Percentiles rank a stretch among this genome's conserved stretches.
phyloP scores from a whole-genome alignment of 2,329 filamentous ascomycete species.

The Chrysoporthe deuterocubensis region DNA sequence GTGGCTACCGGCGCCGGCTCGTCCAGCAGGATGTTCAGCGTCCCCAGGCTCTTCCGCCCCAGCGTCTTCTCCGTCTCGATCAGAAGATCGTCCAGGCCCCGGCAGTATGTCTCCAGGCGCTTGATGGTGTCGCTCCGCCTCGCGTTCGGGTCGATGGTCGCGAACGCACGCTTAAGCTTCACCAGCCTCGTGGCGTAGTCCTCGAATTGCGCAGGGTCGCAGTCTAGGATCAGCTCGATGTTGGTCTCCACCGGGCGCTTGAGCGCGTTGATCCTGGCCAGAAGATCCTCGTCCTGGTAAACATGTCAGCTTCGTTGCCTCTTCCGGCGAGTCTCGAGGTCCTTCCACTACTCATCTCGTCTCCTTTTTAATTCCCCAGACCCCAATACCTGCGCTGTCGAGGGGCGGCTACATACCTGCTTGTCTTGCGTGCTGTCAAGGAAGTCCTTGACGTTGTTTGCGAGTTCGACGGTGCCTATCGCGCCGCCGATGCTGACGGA shows the following conservation, averaged over 20 bases:
- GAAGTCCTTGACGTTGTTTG: slow-evolving; percentile 6
- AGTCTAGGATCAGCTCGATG: slow-evolving; percentile 12
- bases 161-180: slow-evolving; percentile 9
- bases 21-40: slow-evolving; percentile 12
- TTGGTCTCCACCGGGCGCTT: slow-evolving; percentile 10
- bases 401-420: background rate
- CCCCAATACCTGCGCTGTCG: background rate
- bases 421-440: slow-evolving; percentile 10
- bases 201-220: slow-evolving; percentile 5
- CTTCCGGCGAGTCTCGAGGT: background rate
- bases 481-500: slow-evolving; percentile 4
- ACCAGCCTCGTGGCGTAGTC: slow-evolving; percentile 9
- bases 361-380: background rate
- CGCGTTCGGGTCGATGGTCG: background rate
- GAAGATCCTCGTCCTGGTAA: slow-evolving; percentile 7
- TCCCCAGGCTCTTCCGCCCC: slow-evolving; percentile 6
- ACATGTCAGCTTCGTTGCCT: background rate
- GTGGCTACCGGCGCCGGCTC: slow-evolving; percentile 7
- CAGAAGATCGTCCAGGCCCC: slow-evolving; percentile 12
- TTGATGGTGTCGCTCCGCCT: background rate
- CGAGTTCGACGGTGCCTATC: slow-evolving; percentile 5
- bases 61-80: slow-evolving; percentile 14
- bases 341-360: background rate
- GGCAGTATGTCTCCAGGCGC: slow-evolving; percentile 13
- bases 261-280: slow-evolving; percentile 6